Percentiles rank a stretch among this genome's conserved stretches.
Evolutionary conservation across 129 eudicot species (phyloP).

Genomic region (Lactuca saligna): DNA sequence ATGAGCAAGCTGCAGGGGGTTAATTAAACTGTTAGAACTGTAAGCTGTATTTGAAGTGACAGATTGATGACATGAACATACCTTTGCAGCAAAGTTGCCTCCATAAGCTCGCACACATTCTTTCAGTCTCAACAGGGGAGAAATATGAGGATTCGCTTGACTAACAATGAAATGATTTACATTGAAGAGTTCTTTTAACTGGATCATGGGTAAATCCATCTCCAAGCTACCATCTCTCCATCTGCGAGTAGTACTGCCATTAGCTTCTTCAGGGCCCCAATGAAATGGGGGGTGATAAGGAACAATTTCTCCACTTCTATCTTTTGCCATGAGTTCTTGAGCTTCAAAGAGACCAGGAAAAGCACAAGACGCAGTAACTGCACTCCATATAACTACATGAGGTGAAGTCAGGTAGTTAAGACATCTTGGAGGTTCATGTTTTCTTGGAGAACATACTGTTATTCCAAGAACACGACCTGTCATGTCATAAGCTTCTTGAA

Average conservation of each 20-base stretch:
- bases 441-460: slow-evolving; percentile 92
- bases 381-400: slow-evolving; percentile 97
- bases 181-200: slow-evolving; percentile 86
- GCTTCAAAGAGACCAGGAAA: slow-evolving; percentile 98
- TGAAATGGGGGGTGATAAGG: slow-evolving; percentile 95
- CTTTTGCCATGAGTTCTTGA: slow-evolving; percentile 92
- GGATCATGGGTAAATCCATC: slow-evolving; percentile 93
- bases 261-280: slow-evolving; percentile 62
- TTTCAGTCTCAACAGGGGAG: slow-evolving; percentile 78
- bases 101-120: slow-evolving; percentile 80
- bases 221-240: slow-evolving; percentile 99
- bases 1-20: slow-evolving; percentile 64
- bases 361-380: slow-evolving; percentile 97
- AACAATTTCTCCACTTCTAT: slow-evolving; percentile 83
- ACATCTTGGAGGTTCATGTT: slow-evolving; percentile 96
- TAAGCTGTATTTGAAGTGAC: not conserved
- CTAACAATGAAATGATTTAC: slow-evolving; percentile 95
- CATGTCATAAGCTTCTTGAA: slow-evolving; percentile 96
- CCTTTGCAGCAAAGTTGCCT: slow-evolving; percentile 95
- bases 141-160: slow-evolving; percentile 96
- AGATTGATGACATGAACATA: slow-evolving; percentile 16
- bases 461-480: slow-evolving; percentile 90
- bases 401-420: slow-evolving; percentile 93
- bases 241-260: slow-evolving; percentile 56
- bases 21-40: not conserved